Evolutionary conservation across 179 eudicot genomes (phyloP), one percentile per base, ranked within the genome.

Genomic region (Spergularia azorica): DNA sequence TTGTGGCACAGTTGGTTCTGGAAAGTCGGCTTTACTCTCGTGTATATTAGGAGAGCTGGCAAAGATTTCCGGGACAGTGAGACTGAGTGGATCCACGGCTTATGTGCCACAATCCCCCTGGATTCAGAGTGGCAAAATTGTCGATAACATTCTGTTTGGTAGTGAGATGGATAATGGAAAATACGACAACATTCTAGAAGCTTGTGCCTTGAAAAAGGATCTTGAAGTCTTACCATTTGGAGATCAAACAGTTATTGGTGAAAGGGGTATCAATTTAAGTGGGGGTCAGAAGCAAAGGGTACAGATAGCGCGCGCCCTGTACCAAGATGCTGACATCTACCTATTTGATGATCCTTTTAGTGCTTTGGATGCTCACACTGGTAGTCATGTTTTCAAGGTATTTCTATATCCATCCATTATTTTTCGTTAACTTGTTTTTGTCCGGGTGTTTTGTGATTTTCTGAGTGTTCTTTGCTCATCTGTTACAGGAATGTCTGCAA

Each of bases 331-430:
- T 43, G 97, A 91, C 56, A 86, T 90, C 9, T 91, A 91, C 81
- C 73, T 91, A 11, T 87, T 91, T 82, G 97, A 91, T 76, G 97
- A 91, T 85, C 97, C 97, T 64, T 92, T 90, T 57, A 90, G 97
- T 73, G 92, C 94, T 63, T 92, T 90, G 26, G 97, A 92, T 86
- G 94, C 97, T 78, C 97, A 92, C 81, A 92, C 97, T 0, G 92
- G 97, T 71, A 81, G 86, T 66, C 92, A 91, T 84, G 83, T 92
- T n/a, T 92, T 90, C 77, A 88, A 87, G 86, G 94, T 90, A 77
- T 69, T 26, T 12, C 60, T 70, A 32, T 36, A 16, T 63, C 21
- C 32, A 6, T 18, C 18, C 3, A 36, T 26, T 57, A 71, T 2
- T 55, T 56, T 15, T 10, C 3, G 26, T 8, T n/a, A 87, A 14